A percentile compares a stretch with the other conserved stretches of the same genome.
These are phyloP conservation scores for Microbotryomycetes sp. DNA, from an alignment of 1,284 basidiomycete species.

Conservation along the genomic window DNA sequence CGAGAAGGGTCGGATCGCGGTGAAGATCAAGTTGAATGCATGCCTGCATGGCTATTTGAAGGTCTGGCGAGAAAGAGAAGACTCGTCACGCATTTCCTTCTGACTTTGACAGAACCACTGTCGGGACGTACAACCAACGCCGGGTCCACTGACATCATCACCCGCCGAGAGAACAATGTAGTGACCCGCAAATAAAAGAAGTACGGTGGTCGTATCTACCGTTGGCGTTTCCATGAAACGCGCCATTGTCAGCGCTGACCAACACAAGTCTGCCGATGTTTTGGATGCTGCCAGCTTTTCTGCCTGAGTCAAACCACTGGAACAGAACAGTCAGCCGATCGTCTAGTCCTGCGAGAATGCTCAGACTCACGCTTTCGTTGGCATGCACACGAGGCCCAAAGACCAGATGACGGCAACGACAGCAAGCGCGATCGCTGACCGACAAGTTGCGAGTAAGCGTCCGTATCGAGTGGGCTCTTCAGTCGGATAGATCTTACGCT, in stretches of 20 bases:
- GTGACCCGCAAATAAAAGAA: slow-evolving; percentile 7
- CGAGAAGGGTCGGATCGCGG: not conserved
- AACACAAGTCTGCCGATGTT: not conserved
- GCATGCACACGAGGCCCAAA: slow-evolving; percentile 2
- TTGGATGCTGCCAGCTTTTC: not conserved
- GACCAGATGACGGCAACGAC: slow-evolving; percentile 1
- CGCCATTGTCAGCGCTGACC: not conserved
- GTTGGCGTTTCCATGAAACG: slow-evolving; percentile 5
- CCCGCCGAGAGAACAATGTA: slow-evolving; percentile 4
- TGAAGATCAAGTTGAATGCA: slow-evolving; percentile 2
- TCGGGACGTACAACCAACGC: too few relatives aligned
- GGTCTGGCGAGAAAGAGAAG: not conserved
- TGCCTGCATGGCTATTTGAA: not conserved
- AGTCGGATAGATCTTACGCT: too few relatives aligned
- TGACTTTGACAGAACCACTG: too few relatives aligned
- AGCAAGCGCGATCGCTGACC: slow-evolving; percentile 8
- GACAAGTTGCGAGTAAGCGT: not conserved
- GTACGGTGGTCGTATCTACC: not conserved
- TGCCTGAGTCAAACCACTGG: not conserved
- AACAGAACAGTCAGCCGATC: not conserved
- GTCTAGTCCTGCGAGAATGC: too few relatives aligned
- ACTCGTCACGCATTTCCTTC: not conserved
- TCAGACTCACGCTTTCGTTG: not conserved
- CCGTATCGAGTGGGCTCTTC: too few relatives aligned
- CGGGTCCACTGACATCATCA: not conserved